These are phyloP conservation scores for Cryptococcus sp. DNA, from an alignment of 1,284 basidiomycete genomes.

Conservation along the genomic window DNA sequence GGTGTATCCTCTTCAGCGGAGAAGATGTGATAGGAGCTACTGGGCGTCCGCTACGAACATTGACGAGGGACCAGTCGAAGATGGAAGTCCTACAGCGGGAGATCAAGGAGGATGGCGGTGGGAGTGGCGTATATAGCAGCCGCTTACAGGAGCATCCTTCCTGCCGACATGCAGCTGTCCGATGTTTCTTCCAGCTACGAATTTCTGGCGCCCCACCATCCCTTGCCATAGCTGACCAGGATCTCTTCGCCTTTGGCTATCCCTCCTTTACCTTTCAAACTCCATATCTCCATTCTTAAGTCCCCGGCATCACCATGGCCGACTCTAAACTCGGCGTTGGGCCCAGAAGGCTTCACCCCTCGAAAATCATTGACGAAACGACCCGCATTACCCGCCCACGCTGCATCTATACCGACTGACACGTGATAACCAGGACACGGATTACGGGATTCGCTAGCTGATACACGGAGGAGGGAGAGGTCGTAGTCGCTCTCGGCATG, in stretches of 20 bases:
- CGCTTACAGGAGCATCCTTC: neutral
- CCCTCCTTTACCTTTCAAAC: slow-evolving; percentile 54
- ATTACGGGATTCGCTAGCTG: slow-evolving; percentile 32
- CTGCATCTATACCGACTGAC: slow-evolving; percentile 66
- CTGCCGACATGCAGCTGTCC: neutral
- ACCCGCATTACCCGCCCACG: slow-evolving; percentile 74
- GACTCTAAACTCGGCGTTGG: slow-evolving; percentile 74
- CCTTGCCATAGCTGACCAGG: slow-evolving; percentile 86
- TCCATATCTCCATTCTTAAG: slow-evolving; percentile 75
- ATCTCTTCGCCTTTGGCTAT: slow-evolving; percentile 83
- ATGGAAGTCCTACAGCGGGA: too few relatives aligned
- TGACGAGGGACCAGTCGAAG: slow-evolving; percentile 9
- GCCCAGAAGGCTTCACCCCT: slow-evolving; percentile 61
- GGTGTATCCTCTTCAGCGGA: slow-evolving; percentile 1
- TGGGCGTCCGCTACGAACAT: slow-evolving; percentile 7
- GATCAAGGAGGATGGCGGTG: neutral
- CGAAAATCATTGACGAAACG: slow-evolving; percentile 87
- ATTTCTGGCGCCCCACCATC: slow-evolving; percentile 69
- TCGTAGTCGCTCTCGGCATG: slow-evolving; percentile 68
- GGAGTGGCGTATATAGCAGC: slow-evolving; percentile 5
- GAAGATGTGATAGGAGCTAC: neutral
- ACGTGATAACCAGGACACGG: slow-evolving; percentile 35
- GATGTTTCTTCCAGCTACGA: slow-evolving; percentile 4
- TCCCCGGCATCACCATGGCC: slow-evolving; percentile 62
- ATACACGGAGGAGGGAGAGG: slow-evolving; percentile 67